Evolutionary conservation across 306 rosid genomes (phyloP), one percentile per base, ranked within the genome.

Genomic region (Vicia faba): DNA sequence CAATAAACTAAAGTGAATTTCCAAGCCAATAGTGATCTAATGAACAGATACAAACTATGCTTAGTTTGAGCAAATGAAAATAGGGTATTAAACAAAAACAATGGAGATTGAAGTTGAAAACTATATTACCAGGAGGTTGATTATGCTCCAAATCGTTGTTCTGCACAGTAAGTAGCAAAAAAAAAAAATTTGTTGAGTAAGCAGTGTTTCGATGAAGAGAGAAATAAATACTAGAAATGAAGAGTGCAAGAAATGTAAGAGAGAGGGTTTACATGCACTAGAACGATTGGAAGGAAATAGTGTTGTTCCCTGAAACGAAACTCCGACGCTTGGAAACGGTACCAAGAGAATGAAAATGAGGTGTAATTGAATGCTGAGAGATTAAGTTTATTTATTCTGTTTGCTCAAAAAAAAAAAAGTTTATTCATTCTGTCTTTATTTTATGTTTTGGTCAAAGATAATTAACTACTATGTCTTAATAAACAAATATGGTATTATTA

Each of bases 21-120:
- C 46, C 14, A 50, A 61, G 57, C 68, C 13, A 41, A 62, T 50
- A 48, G 73, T 20, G 4, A n/a, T 62, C 6, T 11, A 59, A 73
- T n/a, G 71, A 39, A 13, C 12, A 1, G 45, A 53, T 36, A 18
- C 31, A 66, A 54, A 56, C 46, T 41, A 59, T 55, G 16, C 51
- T 25, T 63, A 63, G 61, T 16, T 69, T 39, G 25, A 18, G 16
- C n/a, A 51, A 20, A 51, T 48, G 25, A 7, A 8, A 9, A 20
- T 19, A 11, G 18, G 7, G 16, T 11, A 43, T 20, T 25, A 64
- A 72, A 40, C 55, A 33, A 61, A 44, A 46, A 2, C 8, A 74
- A 38, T 59, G 8, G 20, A 57, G 28, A 16, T 56, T 40, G 8
- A 33, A 74, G 25, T 36, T 48, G 44, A 48, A 13, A 64, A 26